Base-by-base conservation (phyloP, 495 filamentous ascomycete species). In the Filosporella fistucella region DNA sequence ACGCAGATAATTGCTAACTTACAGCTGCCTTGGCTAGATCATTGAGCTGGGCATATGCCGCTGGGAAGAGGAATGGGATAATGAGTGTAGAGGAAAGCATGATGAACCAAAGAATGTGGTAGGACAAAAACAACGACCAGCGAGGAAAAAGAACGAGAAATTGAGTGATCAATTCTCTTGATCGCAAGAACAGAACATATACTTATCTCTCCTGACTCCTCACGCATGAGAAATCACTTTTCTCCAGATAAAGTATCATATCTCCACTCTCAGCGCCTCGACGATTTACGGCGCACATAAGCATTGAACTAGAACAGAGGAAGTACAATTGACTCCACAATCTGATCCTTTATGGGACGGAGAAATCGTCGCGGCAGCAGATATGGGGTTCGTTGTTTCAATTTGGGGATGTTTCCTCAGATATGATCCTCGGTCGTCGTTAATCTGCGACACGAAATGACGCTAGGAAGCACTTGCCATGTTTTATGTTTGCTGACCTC, bases 41-140 rank as follows among this genome's bases (percentile, higher is more conserved):
- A 54, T 74, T 34, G 38, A 68, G 64, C 59, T 70, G 61, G 29
- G 47, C 59, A 13, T 57, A 56, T 23, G 63, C 60, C 28, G 28
- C 42, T 33, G 42, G 36, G 17, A 46, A 18, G 3, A 52, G 12
- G 3, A 45, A 45, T 23, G 43, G 17, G 20, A 52, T 14, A 30
- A 52, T 18, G 33, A 47, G 18, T 10, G 32, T 26, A 20, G 44
- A 23, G 3, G 20, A 47, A 4, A 47, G 10, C n/a, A 37, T 38
- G 17, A 28, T 26, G 22, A 36, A 17, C 21, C 14, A 47, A 47
- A 29, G 22, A 38, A 32, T 43, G 23, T 18, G 28, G 39, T 8
- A 23, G 33, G n/a, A 36, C n/a, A 16, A 20, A 36, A 46, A 24
- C 1, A 38, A 37, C 44, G 33, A 28, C 44, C 33, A 26, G 34